Evolutionary conservation across 768 basidiomycete species (phyloP).

Genomic region (Clathrus columnatus): DNA sequence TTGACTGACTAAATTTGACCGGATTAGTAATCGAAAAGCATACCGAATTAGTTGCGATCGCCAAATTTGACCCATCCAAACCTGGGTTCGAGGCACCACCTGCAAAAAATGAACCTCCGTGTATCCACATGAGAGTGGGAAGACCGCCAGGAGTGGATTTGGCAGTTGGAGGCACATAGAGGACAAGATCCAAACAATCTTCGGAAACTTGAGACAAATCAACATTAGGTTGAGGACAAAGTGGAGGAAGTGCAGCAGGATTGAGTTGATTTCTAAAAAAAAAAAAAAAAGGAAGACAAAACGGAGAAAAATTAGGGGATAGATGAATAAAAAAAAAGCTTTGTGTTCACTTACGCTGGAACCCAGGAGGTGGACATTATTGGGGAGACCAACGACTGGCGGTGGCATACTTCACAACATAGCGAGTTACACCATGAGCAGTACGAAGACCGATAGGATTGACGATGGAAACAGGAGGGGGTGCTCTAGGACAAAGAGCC

Average conservation of each 20-base stretch:
- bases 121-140: conserved; percentile 65
- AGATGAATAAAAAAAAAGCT: not conserved
- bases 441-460: not conserved
- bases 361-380: conserved; percentile 45
- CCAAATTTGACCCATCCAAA: conserved; percentile 70
- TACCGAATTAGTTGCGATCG: conserved; percentile 50
- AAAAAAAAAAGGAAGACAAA: conserved; percentile 6
- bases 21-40: too few species aligned
- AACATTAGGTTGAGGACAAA: conserved; percentile 57
- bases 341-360: conserved; percentile 61
- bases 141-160: conserved; percentile 18
- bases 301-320: not conserved
- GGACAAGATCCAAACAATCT: conserved; percentile 74
- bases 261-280: conserved; percentile 27
- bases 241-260: conserved; percentile 48
- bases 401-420: conserved; percentile 58
- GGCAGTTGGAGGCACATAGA: conserved; percentile 52
- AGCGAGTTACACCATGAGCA: conserved; percentile 38
- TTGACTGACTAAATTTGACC: too few species aligned
- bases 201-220: conserved; percentile 48
- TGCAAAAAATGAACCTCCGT: conserved; percentile 71
- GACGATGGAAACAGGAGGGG: not conserved
- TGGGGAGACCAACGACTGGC: conserved; percentile 56
- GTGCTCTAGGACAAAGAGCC: not conserved
- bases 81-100: conserved; percentile 67